Evolutionary conservation across 2,329 filamentous ascomycete species (phyloP).

Genomic region (Aspergillus amoenus): DNA sequence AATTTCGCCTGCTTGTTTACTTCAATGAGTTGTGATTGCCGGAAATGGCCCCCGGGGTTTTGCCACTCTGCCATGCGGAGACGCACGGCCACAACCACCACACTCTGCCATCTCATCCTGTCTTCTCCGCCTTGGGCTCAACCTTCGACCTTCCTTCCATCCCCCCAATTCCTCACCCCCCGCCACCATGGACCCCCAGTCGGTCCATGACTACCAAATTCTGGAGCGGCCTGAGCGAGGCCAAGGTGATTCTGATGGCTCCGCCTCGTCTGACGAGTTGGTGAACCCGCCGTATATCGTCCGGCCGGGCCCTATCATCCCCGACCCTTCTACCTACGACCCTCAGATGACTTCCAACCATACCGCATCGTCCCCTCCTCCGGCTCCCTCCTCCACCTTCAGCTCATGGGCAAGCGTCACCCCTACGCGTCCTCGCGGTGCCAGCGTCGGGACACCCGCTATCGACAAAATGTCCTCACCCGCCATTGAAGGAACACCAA

Average conservation of each 20-base stretch:
- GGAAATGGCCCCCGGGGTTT: neutral
- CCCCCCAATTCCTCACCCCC: neutral
- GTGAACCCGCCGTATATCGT: conserved; percentile 34
- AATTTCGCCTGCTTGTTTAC: neutral
- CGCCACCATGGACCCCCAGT: conserved; percentile 21
- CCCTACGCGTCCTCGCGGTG: conserved; percentile 41
- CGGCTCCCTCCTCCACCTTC: conserved; percentile 27
- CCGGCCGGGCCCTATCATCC: conserved; percentile 32
- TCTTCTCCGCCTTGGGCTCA: neutral
- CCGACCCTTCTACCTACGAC: conserved; percentile 31
- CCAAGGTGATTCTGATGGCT: conserved; percentile 41
- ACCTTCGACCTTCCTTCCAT: neutral
- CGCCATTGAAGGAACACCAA: conserved; percentile 26
- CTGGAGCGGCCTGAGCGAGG: conserved; percentile 46
- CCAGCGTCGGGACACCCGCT: conserved; percentile 42
- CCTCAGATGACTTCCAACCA: conserved; percentile 29
- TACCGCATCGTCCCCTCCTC: conserved; percentile 35
- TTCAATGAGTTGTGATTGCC: neutral
- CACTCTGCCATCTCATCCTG: neutral
- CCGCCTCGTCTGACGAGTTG: conserved; percentile 44
- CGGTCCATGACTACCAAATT: conserved; percentile 26
- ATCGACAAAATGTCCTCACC: conserved; percentile 38
- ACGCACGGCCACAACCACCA: neutral
- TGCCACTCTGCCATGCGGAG: neutral
- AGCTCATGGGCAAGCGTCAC: conserved; percentile 38